Evolutionary conservation across 2,329 filamentous ascomycete genomes (phyloP).

Genomic region (Pseudogymnoascus sp.): DNA sequence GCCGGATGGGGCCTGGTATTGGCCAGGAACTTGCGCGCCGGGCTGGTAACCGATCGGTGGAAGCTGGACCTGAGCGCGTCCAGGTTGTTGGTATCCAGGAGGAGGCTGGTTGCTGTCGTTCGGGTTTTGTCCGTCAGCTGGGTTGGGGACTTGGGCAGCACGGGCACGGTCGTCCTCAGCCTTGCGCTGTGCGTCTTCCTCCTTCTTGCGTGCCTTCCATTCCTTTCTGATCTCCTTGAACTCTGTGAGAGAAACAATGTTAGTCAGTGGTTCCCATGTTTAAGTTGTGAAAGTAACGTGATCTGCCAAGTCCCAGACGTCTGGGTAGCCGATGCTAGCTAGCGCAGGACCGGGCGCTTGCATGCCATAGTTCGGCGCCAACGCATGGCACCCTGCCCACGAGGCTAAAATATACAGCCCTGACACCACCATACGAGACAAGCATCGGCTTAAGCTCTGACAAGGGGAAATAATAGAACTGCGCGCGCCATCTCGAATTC

Average conservation of each 20-base stretch:
- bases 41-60: slow-evolving; percentile 70
- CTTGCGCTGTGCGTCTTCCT: slow-evolving; percentile 86
- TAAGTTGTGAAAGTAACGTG: slow-evolving; percentile 9
- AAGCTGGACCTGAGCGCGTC: slow-evolving; percentile 55
- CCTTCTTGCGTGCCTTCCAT: slow-evolving; percentile 99
- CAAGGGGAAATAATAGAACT: slow-evolving; percentile 6
- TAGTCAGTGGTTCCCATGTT: slow-evolving; percentile 13
- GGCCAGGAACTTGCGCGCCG: slow-evolving; percentile 45
- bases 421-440: background rate
- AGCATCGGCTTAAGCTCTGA: slow-evolving; percentile 10
- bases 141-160: slow-evolving; percentile 44
- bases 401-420: slow-evolving; percentile 3
- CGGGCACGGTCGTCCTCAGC: slow-evolving; percentile 79
- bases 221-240: slow-evolving; percentile 99
- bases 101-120: slow-evolving; percentile 42
- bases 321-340: slow-evolving; percentile 39
- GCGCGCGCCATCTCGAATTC: background rate
- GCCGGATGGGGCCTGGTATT: slow-evolving; percentile 58
- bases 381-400: slow-evolving; percentile 4
- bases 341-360: slow-evolving; percentile 19
- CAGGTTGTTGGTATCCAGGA: slow-evolving; percentile 40
- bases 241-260: slow-evolving; percentile 48
- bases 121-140: slow-evolving; percentile 47
- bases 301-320: slow-evolving; percentile 21
- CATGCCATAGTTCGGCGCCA: slow-evolving; percentile 7